phyloP scores from a whole-genome alignment of 352 stramenopile genomes.

The Globisporangium emineosum region DNA sequence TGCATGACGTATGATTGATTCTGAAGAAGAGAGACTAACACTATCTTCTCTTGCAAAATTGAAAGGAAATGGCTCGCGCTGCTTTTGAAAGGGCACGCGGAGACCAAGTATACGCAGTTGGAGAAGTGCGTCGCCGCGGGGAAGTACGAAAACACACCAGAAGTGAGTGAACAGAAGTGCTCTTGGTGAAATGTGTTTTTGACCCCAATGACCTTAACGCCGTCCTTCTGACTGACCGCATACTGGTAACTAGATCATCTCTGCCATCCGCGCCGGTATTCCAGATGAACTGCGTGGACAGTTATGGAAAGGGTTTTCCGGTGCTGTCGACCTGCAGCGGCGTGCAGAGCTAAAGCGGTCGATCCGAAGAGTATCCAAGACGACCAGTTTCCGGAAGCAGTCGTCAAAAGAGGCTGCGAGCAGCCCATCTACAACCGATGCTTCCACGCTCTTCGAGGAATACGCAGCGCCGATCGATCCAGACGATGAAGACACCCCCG shows the following conservation, averaged over 20 bases:
- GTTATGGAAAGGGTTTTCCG: conserved; percentile 75
- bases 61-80: conserved; percentile 66
- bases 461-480: conserved; percentile 40
- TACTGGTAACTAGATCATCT: conserved; percentile 55
- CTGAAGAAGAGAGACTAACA: neutral
- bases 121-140: conserved; percentile 66
- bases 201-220: no score
- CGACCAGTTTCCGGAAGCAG: conserved; percentile 27
- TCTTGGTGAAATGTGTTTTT: no score
- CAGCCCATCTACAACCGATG: neutral
- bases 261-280: conserved; percentile 68
- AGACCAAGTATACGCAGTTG: conserved; percentile 82
- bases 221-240: neutral
- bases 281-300: conserved; percentile 71
- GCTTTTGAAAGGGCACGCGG: conserved; percentile 67
- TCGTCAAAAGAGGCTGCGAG: neutral
- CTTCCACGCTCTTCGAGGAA: conserved; percentile 43
- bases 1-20: neutral
- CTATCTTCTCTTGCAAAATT: neutral
- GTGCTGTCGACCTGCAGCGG: conserved; percentile 53
- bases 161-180: conserved; percentile 36
- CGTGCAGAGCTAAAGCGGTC: conserved; percentile 56
- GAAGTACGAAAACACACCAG: conserved; percentile 58
- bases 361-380: conserved; percentile 53
- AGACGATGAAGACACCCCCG: conserved; percentile 34